Conservation (phyloP, 2,329 filamentous ascomycete genomes). For the Xylariales sp. region DNA sequence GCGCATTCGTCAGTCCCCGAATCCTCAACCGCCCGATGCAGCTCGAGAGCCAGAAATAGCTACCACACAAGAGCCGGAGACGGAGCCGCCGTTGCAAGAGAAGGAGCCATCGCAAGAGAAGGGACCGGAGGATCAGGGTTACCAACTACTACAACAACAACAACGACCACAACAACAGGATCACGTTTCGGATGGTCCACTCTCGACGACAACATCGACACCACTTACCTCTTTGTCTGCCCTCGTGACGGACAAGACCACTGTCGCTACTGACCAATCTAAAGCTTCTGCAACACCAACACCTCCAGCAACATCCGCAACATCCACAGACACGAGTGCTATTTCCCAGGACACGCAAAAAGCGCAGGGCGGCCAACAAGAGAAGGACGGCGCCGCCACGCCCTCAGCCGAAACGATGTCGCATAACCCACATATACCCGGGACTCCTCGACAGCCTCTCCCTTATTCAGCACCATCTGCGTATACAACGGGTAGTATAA, state of each 20-base stretch:
- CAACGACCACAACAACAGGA: constrained; percentile 33
- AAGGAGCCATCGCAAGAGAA: constrained; percentile 45
- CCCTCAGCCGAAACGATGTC: constrained; percentile 47
- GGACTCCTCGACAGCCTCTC: constrained; percentile 46
- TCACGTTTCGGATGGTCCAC: constrained; percentile 38
- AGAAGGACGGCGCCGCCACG: constrained; percentile 39
- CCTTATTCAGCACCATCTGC: constrained; percentile 46
- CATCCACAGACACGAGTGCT: constrained; percentile 37
- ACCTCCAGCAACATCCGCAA: constrained; percentile 34
- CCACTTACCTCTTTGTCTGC: constrained; percentile 35
- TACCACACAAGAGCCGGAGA: constrained; percentile 43
- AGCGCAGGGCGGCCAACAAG: constrained; percentile 33
- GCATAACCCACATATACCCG: constrained; percentile 47
- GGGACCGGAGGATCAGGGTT: constrained; percentile 41
- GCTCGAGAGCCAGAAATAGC: constrained; percentile 43
- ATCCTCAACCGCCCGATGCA: constrained; percentile 44
- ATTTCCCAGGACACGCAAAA: constrained; percentile 34
- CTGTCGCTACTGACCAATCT: constrained; percentile 38
- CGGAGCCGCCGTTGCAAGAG: constrained; percentile 39
- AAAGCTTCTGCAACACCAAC: constrained; percentile 29
- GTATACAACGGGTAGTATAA: constrained; percentile 46
- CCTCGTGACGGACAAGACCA: constrained; percentile 32
- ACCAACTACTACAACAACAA: constrained; percentile 36
- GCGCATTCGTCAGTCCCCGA: constrained; percentile 41
- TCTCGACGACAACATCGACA: constrained; percentile 39